A percentile compares a stretch with the other conserved stretches of the same genome.
These are phyloP conservation scores for Lentithecium fluviatile DNA, from an alignment of 495 filamentous ascomycete species.

Conservation along the genomic window DNA sequence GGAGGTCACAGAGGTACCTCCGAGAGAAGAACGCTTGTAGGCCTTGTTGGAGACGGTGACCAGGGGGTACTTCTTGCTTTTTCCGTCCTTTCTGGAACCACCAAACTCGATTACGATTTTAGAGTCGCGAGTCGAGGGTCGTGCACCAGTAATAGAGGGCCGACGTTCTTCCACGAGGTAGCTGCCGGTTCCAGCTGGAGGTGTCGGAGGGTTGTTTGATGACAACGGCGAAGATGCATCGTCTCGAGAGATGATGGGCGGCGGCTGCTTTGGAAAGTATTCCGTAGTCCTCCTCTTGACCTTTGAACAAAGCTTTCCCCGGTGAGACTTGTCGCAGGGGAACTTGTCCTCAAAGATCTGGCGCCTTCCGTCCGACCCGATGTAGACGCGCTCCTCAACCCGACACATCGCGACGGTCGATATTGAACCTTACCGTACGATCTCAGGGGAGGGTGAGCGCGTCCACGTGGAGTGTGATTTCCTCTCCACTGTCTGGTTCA, in stretches of 20 bases:
- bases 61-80: conserved; percentile 21
- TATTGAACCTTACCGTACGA: not conserved
- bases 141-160: conserved; percentile 8
- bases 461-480: not conserved
- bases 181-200: conserved; percentile 24
- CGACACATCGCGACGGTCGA: conserved; percentile 25
- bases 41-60: not conserved
- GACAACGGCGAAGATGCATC: conserved; percentile 22
- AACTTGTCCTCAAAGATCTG: conserved; percentile 14
- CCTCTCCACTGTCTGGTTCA: conserved; percentile 2
- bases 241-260: conserved; percentile 16
- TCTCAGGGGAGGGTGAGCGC: not conserved
- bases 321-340: conserved; percentile 17
- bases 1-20: conserved; percentile 20
- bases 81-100: conserved; percentile 13
- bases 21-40: conserved; percentile 25
- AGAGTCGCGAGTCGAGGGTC: conserved; percentile 24
- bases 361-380: conserved; percentile 24
- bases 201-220: conserved; percentile 28
- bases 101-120: conserved; percentile 25
- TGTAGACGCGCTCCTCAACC: conserved; percentile 26
- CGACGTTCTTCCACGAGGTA: conserved; percentile 21
- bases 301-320: conserved; percentile 12
- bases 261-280: conserved; percentile 13
- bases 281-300: conserved; percentile 21